These are phyloP conservation scores for Polytolypa hystricis DNA, from an alignment of 2,329 filamentous ascomycete genomes.

Conservation along the genomic window DNA sequence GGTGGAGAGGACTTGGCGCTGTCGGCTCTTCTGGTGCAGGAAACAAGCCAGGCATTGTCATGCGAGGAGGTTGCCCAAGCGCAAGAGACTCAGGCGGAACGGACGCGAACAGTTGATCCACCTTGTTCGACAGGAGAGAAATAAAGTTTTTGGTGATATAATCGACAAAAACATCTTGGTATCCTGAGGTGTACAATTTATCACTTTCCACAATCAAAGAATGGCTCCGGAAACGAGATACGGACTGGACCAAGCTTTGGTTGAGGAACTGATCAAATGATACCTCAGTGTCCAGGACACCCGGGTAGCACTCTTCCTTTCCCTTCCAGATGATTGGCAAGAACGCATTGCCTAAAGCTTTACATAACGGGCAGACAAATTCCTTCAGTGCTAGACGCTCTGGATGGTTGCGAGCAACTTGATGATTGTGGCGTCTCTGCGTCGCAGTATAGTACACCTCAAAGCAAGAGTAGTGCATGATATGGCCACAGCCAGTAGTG, in stretches of 20 bases:
- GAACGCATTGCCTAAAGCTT: slow-evolving; percentile 90
- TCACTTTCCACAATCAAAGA: slow-evolving; percentile 30
- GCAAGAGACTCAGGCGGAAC: slow-evolving; percentile 19
- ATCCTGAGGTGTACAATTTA: slow-evolving; percentile 23
- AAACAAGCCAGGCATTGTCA: slow-evolving; percentile 30
- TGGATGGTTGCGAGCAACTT: slow-evolving; percentile 89
- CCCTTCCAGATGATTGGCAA: slow-evolving; percentile 92
- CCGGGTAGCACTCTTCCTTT: slow-evolving; percentile 72
- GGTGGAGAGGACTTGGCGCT: slow-evolving; percentile 22
- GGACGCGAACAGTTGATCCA: slow-evolving; percentile 23
- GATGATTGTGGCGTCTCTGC: slow-evolving; percentile 70
- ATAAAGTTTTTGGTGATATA: slow-evolving; percentile 43
- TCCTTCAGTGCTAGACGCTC: slow-evolving; percentile 70
- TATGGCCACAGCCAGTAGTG: slow-evolving; percentile 85
- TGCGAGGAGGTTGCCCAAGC: slow-evolving; percentile 19
- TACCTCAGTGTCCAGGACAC: slow-evolving; percentile 50
- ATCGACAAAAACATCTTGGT: slow-evolving; percentile 40
- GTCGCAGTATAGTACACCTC: slow-evolving; percentile 83
- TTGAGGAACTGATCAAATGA: slow-evolving; percentile 61
- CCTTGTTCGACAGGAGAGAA: slow-evolving; percentile 35
- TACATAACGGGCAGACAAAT: slow-evolving; percentile 93
- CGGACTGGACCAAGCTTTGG: slow-evolving; percentile 41
- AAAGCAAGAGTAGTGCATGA: slow-evolving; percentile 97
- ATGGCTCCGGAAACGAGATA: slow-evolving; percentile 40
- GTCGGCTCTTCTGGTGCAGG: slow-evolving; percentile 24